A percentile compares a stretch with the other conserved stretches of the same genome.
These are phyloP conservation scores for Vigna reflexopilosa DNA, from an alignment of 306 rosid genomes.

Conservation along the genomic window DNA sequence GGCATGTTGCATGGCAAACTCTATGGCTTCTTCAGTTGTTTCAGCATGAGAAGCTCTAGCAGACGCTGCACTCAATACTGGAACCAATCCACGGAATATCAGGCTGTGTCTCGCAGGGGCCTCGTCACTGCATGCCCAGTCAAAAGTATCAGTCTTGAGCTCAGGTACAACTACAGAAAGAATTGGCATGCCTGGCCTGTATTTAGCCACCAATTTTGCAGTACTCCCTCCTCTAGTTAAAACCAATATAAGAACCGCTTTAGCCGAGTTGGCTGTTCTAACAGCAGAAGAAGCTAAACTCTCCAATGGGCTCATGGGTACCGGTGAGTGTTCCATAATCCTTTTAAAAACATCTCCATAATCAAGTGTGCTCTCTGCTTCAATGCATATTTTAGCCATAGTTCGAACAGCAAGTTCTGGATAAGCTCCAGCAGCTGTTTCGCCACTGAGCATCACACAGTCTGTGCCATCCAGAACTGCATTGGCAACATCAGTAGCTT, in stretches of 20 bases:
- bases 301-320: slow-evolving; percentile 92
- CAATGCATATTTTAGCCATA: slow-evolving; percentile 83
- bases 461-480: slow-evolving; percentile 96
- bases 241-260: slow-evolving; percentile 78
- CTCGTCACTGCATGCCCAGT: slow-evolving; percentile 97
- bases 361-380: slow-evolving; percentile 84
- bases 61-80: slow-evolving; percentile 84
- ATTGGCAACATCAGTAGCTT: slow-evolving; percentile 57
- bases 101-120: slow-evolving; percentile 98
- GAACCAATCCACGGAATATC: slow-evolving; percentile 95
- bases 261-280: slow-evolving; percentile 82
- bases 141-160: slow-evolving; percentile 83
- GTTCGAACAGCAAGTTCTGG: slow-evolving; percentile 85
- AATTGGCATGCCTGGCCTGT: slow-evolving; percentile 95
- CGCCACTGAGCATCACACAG: slow-evolving; percentile 96
- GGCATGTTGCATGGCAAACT: slow-evolving; percentile 80
- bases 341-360: slow-evolving; percentile 84
- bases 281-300: slow-evolving; percentile 93
- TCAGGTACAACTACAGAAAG: slow-evolving; percentile 98
- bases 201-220: slow-evolving; percentile 97
- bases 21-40: slow-evolving; percentile 91
- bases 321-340: slow-evolving; percentile 84
- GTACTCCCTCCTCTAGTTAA: slow-evolving; percentile 74
- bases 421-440: slow-evolving; percentile 94
- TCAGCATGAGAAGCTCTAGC: slow-evolving; percentile 91